These are phyloP conservation scores for Beta vulgaris DNA, from an alignment of 148 eudicot species.

Conservation along the genomic window DNA sequence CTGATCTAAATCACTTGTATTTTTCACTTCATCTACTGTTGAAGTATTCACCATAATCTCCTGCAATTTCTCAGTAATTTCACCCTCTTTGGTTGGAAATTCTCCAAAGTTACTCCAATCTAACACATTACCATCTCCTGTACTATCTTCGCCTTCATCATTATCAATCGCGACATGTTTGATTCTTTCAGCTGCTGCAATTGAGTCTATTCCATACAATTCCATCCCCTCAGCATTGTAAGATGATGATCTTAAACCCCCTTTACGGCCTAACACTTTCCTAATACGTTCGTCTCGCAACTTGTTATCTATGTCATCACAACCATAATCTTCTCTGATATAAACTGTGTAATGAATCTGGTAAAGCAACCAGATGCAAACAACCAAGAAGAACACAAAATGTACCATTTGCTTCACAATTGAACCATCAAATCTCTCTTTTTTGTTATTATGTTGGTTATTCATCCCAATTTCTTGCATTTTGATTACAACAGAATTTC, in stretches of 20 bases:
- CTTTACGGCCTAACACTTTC: slow-evolving; percentile 23
- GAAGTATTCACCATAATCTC: neutral
- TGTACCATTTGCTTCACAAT: slow-evolving; percentile 16
- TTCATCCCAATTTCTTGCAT: slow-evolving; percentile 5
- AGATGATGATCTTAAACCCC: slow-evolving; percentile 8
- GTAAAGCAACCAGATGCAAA: slow-evolving; percentile 28
- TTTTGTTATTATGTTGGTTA: neutral
- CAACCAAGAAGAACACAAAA: slow-evolving; percentile 14
- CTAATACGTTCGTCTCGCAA: neutral
- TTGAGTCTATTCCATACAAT: slow-evolving; percentile 15
- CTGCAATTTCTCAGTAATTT: neutral
- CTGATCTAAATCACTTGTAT: neutral
- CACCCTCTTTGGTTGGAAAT: no score
- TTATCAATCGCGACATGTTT: slow-evolving; percentile 8
- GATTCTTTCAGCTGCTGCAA: slow-evolving; percentile 12
- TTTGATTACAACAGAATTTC: neutral
- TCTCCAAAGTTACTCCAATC: neutral
- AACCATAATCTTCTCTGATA: neutral
- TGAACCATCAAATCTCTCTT: neutral
- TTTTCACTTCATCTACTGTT: neutral
- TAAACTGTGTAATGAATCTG: slow-evolving; percentile 11
- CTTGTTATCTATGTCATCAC: neutral
- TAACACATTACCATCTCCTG: neutral
- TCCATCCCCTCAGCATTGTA: slow-evolving; percentile 1
- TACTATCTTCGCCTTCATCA: neutral